Percentiles rank a stretch among this genome's conserved stretches.
Evolutionary conservation across 805 yeast species (phyloP).

Genomic region (Komagataella pastoris): DNA sequence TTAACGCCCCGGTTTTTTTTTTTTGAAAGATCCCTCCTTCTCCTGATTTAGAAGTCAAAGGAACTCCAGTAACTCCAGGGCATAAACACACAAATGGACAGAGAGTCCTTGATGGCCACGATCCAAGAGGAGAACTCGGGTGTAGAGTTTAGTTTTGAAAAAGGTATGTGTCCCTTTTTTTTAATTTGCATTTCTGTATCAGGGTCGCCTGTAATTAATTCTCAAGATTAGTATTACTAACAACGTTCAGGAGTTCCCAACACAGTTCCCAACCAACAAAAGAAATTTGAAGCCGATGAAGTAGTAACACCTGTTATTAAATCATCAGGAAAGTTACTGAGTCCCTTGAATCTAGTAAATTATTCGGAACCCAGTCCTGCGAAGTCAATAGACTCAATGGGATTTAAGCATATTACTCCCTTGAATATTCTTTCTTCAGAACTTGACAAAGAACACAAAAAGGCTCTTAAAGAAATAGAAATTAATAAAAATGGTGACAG

Average conservation of each 20-base stretch:
- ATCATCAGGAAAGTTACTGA: not conserved
- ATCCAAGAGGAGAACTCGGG: not conserved
- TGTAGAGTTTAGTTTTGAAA: not conserved
- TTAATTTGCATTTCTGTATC: not conserved
- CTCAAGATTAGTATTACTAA: not conserved
- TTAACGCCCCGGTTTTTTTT: not conserved
- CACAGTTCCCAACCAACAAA: not conserved
- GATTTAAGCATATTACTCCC: constrained; percentile 5
- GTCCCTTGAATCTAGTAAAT: not conserved
- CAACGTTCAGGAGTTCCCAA: not conserved
- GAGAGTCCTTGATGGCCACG: not conserved
- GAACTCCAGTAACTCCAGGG: not conserved
- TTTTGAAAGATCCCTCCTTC: not conserved
- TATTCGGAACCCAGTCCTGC: constrained; percentile 6
- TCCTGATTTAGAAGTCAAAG: not conserved
- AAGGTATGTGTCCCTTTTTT: not conserved
- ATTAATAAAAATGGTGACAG: not conserved
- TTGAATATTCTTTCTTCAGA: constrained; percentile 1
- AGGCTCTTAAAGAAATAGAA: not conserved
- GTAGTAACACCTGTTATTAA: not conserved
- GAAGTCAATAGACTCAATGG: constrained; percentile 6
- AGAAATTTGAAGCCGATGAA: not conserved
- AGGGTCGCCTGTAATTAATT: too few species aligned
- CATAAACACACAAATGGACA: not conserved
- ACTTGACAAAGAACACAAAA: not conserved